Conservation (phyloP, 2,329 filamentous ascomycete species). For the Lecanoromycetidae sp. region DNA sequence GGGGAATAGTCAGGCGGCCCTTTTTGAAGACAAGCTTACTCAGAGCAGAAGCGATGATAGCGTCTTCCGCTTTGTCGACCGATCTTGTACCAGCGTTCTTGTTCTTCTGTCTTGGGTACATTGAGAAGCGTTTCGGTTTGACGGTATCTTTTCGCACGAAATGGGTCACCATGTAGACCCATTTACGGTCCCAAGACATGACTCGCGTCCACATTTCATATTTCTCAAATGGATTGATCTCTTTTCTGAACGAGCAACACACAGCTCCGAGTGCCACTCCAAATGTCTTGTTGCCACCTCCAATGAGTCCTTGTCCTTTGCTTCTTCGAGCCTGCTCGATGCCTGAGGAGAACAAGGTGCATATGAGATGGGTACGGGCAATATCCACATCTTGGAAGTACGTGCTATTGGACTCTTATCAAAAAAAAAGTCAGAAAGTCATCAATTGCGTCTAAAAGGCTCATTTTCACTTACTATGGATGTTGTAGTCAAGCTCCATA, state of each 20-base stretch:
- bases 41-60: conserved; percentile 57
- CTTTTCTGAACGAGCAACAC: conserved; percentile 59
- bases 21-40: conserved; percentile 78
- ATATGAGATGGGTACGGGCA: conserved; percentile 67
- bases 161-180: conserved; percentile 65
- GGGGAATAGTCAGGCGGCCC: conserved; percentile 70
- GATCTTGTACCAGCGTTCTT: conserved; percentile 42
- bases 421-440: too few species aligned
- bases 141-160: conserved; percentile 54
- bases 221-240: conserved; percentile 55
- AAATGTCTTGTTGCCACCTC: conserved; percentile 38
- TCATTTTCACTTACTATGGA: conserved; percentile 43
- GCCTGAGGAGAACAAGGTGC: conserved; percentile 51
- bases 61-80: conserved; percentile 9
- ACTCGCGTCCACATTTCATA: conserved; percentile 66
- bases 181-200: conserved; percentile 67
- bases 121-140: conserved; percentile 37
- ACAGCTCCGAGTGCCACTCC: conserved; percentile 63
- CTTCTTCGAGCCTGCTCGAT: conserved; percentile 38
- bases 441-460: too few species aligned
- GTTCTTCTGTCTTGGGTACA: conserved; percentile 17
- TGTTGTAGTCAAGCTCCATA: conserved; percentile 74
- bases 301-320: conserved; percentile 42
- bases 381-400: conserved; percentile 82
- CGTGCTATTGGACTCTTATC: conserved; percentile 62